These are phyloP conservation scores for Escallonia herrerae DNA, from an alignment of 129 eudicot genomes.

Conservation along the genomic window DNA sequence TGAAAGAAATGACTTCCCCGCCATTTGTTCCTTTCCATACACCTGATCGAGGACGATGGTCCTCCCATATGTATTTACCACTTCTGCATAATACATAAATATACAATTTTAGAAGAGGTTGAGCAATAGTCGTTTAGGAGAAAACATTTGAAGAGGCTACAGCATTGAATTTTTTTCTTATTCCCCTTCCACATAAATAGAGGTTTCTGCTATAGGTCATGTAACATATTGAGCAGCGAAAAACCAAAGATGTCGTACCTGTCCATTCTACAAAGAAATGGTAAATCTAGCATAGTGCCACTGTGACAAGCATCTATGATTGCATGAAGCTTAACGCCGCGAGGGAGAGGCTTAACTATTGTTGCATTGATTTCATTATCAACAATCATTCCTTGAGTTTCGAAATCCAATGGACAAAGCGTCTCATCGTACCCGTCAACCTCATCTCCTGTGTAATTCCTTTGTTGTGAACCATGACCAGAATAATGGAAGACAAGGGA, in stretches of 20 bases:
- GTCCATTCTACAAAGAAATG: slow-evolving; percentile 92
- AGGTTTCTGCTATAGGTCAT: no score
- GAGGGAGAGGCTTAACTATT: slow-evolving; percentile 71
- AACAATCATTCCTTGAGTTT: slow-evolving; percentile 85
- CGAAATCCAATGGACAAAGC: slow-evolving; percentile 74
- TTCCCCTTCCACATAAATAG: no score
- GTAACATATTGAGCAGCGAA: neutral
- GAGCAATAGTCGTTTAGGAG: no score
- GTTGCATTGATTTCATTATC: slow-evolving; percentile 90
- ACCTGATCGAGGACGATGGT: slow-evolving; percentile 89
- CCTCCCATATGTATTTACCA: slow-evolving; percentile 88
- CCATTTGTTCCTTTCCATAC: slow-evolving; percentile 85
- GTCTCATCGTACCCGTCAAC: slow-evolving; percentile 91
- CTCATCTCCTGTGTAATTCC: slow-evolving; percentile 77
- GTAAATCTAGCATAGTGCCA: slow-evolving; percentile 82
- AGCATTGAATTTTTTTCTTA: no score
- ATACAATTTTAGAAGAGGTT: neutral
- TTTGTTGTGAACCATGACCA: slow-evolving; percentile 87
- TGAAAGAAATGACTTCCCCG: slow-evolving; percentile 89
- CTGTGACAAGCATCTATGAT: slow-evolving; percentile 96
- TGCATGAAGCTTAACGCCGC: slow-evolving; percentile 79
- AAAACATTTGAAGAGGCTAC: no score
- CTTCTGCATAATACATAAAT: slow-evolving; percentile 35
- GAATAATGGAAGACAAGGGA: slow-evolving; percentile 88
- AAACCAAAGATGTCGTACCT: slow-evolving; percentile 28